Conservation (phyloP, 257 asterid species). For the Phtheirospermum japonicum region DNA sequence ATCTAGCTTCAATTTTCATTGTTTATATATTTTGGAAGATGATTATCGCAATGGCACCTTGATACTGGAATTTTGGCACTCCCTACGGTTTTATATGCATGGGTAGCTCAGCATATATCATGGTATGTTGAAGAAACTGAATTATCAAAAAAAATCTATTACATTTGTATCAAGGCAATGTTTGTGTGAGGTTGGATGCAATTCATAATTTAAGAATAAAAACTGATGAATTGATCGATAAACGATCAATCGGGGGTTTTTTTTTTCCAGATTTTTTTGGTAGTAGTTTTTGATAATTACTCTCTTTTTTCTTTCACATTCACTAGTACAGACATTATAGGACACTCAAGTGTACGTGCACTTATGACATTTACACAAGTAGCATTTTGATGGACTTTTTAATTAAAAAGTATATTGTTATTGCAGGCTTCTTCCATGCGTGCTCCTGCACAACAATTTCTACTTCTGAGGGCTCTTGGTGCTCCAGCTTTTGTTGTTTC, state of each 20-base stretch:
- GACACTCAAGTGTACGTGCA: neutral
- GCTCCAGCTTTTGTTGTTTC: slow-evolving; percentile 97
- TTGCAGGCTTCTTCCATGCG: slow-evolving; percentile 79
- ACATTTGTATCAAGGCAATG: neutral
- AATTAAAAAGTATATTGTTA: slow-evolving; percentile 7
- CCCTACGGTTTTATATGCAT: neutral
- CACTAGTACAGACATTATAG: neutral
- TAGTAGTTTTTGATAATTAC: neutral
- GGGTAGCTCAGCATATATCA: neutral
- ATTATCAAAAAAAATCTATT: neutral
- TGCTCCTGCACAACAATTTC: slow-evolving; percentile 73
- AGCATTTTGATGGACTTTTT: neutral
- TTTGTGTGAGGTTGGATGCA: slow-evolving; percentile 7
- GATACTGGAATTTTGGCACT: neutral
- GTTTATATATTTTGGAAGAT: neutral
- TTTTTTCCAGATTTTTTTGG: neutral
- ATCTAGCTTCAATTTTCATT: neutral
- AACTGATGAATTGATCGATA: neutral
- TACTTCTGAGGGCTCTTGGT: slow-evolving; percentile 82
- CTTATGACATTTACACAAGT: neutral
- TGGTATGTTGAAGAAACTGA: slow-evolving; percentile 1
- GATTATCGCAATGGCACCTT: neutral
- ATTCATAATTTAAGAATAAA: neutral
- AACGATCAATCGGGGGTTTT: neutral
- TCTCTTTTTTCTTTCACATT: neutral